Percentiles rank a stretch among this genome's conserved stretches.
phyloP scores from a whole-genome alignment of 1,284 basidiomycete genomes.

The Phaffia rhodozyma region DNA sequence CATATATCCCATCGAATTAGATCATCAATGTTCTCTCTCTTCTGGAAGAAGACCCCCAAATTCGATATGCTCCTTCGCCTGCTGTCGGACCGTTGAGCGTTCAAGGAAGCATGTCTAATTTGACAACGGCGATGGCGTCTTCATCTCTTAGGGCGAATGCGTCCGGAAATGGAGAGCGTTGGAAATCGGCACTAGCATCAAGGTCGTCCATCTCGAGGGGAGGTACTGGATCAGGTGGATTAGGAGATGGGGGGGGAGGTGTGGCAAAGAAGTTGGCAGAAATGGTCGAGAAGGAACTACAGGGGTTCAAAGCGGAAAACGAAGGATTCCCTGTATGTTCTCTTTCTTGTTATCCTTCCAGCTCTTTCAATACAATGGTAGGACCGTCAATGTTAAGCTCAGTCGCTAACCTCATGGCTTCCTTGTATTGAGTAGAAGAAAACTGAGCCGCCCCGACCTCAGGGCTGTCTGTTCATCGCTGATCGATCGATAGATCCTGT shows the following conservation, averaged over 20 bases:
- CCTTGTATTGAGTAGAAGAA: conserved; percentile 40
- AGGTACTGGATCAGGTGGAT: conserved; percentile 28
- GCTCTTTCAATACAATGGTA: conserved; percentile 4
- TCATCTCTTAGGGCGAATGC: conserved; percentile 36
- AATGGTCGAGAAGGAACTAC: conserved; percentile 65
- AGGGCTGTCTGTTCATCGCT: conserved; percentile 76
- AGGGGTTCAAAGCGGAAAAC: conserved; percentile 73
- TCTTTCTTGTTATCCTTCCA: conserved; percentile 3
- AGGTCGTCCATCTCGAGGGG: neutral
- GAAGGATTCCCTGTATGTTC: conserved; percentile 66
- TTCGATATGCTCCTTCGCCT: conserved; percentile 73
- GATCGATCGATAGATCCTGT: conserved; percentile 90
- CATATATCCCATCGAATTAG: conserved; percentile 37
- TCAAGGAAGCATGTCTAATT: conserved; percentile 39
- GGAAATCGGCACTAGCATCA: conserved; percentile 37
- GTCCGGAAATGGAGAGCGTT: conserved; percentile 53
- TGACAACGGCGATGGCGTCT: conserved; percentile 40
- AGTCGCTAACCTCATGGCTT: neutral
- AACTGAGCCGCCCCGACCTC: conserved; percentile 53
- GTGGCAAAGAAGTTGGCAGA: conserved; percentile 66
- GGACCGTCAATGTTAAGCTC: neutral
- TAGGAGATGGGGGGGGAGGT: conserved; percentile 36
- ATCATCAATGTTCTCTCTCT: conserved; percentile 83
- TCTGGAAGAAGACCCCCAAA: conserved; percentile 83
- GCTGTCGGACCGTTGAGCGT: conserved; percentile 70